Percentiles rank a stretch among this genome's conserved stretches.
Conservation (phyloP, 768 basidiomycete genomes). For the Phanerochaete carnosa region DNA sequence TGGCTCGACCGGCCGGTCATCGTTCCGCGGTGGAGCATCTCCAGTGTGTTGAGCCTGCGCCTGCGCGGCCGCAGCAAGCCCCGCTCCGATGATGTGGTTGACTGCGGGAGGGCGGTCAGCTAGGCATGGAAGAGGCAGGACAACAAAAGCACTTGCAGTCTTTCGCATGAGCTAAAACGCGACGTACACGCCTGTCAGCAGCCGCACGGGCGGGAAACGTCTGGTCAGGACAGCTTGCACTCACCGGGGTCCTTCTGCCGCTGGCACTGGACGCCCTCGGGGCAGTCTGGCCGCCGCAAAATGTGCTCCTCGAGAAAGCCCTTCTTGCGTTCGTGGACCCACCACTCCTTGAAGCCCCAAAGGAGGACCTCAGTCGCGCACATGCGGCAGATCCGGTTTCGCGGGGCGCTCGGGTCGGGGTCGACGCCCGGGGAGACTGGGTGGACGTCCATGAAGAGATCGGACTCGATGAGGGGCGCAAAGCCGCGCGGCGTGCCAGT, state of each 20-base stretch:
- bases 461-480: slow-evolving; percentile 61
- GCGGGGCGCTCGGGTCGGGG: slow-evolving; percentile 54
- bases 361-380: slow-evolving; percentile 76
- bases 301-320: slow-evolving; percentile 57
- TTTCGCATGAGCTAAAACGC: slow-evolving; percentile 57
- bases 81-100: slow-evolving; percentile 30
- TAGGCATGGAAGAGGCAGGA: background rate
- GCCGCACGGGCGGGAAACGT: background rate
- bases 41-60: background rate
- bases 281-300: slow-evolving; percentile 65
- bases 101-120: slow-evolving; percentile 15
- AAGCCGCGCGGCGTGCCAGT: slow-evolving; percentile 62
- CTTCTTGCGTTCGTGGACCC: slow-evolving; percentile 73
- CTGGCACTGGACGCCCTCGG: slow-evolving; percentile 53
- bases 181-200: background rate
- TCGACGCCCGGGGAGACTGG: slow-evolving; percentile 52
- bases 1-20: background rate
- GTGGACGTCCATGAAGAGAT: slow-evolving; percentile 70
- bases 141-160: slow-evolving; percentile 53
- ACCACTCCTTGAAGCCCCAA: slow-evolving; percentile 79
- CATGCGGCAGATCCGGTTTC: slow-evolving; percentile 59
- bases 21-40: background rate
- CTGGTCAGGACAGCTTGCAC: slow-evolving; percentile 20
- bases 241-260: slow-evolving; percentile 66
- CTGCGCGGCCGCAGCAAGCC: background rate